Evolutionary conservation across 106 monocot genomes (phyloP).

Genomic region (Cymbidium sinense): DNA sequence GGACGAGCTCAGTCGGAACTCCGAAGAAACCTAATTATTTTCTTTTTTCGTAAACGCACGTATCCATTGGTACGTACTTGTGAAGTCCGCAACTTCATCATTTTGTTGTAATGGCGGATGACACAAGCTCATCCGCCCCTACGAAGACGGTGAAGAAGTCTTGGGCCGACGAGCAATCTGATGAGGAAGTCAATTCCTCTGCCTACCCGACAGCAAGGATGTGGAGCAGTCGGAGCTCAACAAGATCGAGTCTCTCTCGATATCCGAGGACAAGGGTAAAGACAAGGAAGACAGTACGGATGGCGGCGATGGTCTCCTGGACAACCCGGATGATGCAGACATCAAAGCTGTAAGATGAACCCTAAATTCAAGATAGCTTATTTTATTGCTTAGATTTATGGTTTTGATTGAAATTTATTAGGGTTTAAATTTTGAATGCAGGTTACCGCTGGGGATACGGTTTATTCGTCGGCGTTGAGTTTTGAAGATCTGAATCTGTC

Average conservation of each 20-base stretch:
- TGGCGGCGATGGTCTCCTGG: slow-evolving; percentile 23
- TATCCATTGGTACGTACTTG: no score
- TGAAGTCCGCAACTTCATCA: background rate
- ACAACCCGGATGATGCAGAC: slow-evolving; percentile 61
- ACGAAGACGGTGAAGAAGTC: slow-evolving; percentile 25
- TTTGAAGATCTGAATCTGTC: slow-evolving; percentile 84
- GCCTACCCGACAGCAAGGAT: background rate
- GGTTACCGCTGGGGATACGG: slow-evolving; percentile 72
- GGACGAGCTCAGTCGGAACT: no score
- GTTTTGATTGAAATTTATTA: background rate
- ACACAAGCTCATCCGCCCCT: slow-evolving; percentile 9
- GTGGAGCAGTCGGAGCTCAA: background rate
- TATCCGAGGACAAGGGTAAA: slow-evolving; percentile 18
- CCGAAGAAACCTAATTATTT: no score
- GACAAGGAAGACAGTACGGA: slow-evolving; percentile 1
- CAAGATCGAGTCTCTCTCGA: slow-evolving; percentile 27
- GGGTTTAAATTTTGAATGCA: slow-evolving; percentile 6
- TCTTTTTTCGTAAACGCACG: no score
- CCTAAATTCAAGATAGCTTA: background rate
- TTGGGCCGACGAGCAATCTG: slow-evolving; percentile 36
- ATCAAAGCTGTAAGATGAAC: slow-evolving; percentile 50
- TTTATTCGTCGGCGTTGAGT: slow-evolving; percentile 61
- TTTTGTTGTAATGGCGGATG: slow-evolving; percentile 16
- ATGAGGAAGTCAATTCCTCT: slow-evolving; percentile 17
- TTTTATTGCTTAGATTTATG: background rate